phyloP scores from a whole-genome alignment of 1,139 yeast genomes.

The Geotrichum klebahnii region DNA sequence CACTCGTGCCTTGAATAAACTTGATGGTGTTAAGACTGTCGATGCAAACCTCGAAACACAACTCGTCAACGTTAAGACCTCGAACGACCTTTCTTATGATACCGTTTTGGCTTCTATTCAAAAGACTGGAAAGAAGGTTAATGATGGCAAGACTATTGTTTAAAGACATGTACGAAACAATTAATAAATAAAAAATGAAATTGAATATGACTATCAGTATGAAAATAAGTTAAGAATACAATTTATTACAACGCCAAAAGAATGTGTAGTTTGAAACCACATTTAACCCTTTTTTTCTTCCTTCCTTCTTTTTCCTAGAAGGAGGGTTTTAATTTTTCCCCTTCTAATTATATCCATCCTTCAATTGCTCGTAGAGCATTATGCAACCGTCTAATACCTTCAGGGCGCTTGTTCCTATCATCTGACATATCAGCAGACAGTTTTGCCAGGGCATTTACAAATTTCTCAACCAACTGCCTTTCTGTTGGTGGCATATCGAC shows the following conservation, averaged over 20 bases:
- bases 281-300: too few relatives aligned
- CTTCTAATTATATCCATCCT: conserved; percentile 55
- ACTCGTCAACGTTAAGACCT: conserved; percentile 72
- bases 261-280: too few relatives aligned
- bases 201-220: neutral
- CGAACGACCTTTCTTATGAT: conserved; percentile 56
- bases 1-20: conserved; percentile 64
- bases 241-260: too few relatives aligned
- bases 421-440: conserved; percentile 85
- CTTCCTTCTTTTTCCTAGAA: too few relatives aligned
- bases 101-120: conserved; percentile 72
- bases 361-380: conserved; percentile 80
- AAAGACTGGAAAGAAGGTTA: conserved; percentile 87
- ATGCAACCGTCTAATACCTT: conserved; percentile 74
- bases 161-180: conserved; percentile 20
- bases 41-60: conserved; percentile 78
- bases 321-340: too few relatives aligned
- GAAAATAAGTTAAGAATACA: neutral
- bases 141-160: conserved; percentile 50
- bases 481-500: conserved; percentile 73
- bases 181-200: neutral
- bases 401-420: conserved; percentile 73
- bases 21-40: conserved; percentile 66
- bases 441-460: conserved; percentile 78
- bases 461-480: conserved; percentile 73